These are phyloP conservation scores for Lepraria neglecta DNA, from an alignment of 495 filamentous ascomycete species.

Conservation along the genomic window DNA sequence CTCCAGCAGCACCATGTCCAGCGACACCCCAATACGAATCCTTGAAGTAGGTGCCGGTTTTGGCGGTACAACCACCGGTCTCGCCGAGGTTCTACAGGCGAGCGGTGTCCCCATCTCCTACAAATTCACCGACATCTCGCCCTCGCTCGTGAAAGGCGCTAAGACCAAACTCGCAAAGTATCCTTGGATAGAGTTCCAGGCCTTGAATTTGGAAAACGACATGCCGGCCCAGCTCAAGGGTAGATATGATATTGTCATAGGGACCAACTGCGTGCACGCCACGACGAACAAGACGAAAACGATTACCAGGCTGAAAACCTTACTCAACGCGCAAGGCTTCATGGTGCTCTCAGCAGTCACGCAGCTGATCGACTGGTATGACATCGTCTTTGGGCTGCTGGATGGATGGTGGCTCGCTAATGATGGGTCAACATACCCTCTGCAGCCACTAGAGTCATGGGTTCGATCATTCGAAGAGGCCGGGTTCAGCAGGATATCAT, in stretches of 20 bases:
- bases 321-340: constrained; percentile 37
- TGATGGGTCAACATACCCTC: constrained; percentile 44
- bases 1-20: constrained; percentile 5
- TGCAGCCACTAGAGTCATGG: constrained; percentile 36
- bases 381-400: constrained; percentile 46
- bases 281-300: constrained; percentile 37
- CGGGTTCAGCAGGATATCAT: constrained; percentile 44
- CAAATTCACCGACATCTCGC: constrained; percentile 39
- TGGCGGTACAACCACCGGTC: constrained; percentile 26
- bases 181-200: constrained; percentile 28
- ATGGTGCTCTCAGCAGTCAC: constrained; percentile 42
- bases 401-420: constrained; percentile 52
- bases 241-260: constrained; percentile 39
- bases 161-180: constrained; percentile 27
- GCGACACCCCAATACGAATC: constrained; percentile 21
- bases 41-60: constrained; percentile 33
- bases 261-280: constrained; percentile 47
- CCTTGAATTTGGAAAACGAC: constrained; percentile 31
- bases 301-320: constrained; percentile 31
- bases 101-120: constrained; percentile 29
- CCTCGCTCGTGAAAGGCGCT: constrained; percentile 26
- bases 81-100: constrained; percentile 19
- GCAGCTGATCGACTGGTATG: constrained; percentile 36
- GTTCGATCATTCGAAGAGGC: constrained; percentile 34
- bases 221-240: constrained; percentile 16